These are phyloP conservation scores for Gracilaria gracilis DNA, from an alignment of 23 red algal genomes.

Conservation along the genomic window DNA sequence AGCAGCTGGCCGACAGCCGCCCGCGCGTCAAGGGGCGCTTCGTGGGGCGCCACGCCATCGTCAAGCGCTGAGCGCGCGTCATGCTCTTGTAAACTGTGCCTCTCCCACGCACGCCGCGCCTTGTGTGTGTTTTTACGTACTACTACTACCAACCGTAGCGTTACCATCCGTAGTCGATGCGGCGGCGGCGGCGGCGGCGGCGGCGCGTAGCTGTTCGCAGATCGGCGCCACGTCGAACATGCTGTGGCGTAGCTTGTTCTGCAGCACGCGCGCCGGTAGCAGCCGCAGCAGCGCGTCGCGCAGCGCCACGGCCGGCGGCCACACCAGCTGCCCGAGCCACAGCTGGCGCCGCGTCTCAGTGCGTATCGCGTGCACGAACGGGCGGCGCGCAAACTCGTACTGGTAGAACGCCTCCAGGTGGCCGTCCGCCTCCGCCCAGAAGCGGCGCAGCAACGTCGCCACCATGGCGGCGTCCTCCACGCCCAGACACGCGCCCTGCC, in stretches of 20 bases:
- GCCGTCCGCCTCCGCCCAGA: constrained; percentile 64
- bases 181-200: too few species aligned
- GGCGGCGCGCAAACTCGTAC: constrained; percentile 49
- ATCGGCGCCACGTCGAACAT: neutral
- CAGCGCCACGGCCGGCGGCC: too few species aligned
- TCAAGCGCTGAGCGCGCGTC: neutral
- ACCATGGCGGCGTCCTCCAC: constrained; percentile 81
- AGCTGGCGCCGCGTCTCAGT: neutral
- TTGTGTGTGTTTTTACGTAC: too few species aligned
- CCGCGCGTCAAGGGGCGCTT: constrained; percentile 88
- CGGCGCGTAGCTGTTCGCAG: too few species aligned
- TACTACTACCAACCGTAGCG: too few species aligned
- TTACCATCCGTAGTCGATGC: neutral
- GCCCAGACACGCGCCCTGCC: constrained; percentile 87
- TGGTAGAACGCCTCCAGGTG: constrained; percentile 73
- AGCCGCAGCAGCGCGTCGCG: too few species aligned
- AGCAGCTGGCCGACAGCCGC: constrained; percentile 81
- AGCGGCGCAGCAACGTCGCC: constrained; percentile 41
- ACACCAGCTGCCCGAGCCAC: neutral
- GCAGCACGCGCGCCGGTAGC: neutral
- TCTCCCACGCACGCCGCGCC: too few species aligned
- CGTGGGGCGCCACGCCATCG: constrained; percentile 39
- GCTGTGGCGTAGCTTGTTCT: neutral
- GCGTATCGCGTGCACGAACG: neutral
- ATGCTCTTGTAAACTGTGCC: too few species aligned